phyloP scores from a whole-genome alignment of 345 rosid genomes.

The Populus davidiana region DNA sequence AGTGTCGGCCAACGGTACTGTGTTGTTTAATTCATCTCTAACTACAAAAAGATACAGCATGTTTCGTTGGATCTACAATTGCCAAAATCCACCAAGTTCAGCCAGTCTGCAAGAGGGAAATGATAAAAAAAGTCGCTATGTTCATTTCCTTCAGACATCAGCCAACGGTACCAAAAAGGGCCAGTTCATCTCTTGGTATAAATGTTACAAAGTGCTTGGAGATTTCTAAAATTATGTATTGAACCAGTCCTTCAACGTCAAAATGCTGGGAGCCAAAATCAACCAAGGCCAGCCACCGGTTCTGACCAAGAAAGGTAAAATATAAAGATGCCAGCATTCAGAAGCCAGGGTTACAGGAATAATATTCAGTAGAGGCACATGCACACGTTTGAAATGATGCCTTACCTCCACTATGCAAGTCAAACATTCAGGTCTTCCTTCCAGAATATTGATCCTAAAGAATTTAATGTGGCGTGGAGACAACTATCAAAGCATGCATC shows the following conservation, averaged over 20 bases:
- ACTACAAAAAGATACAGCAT: not conserved
- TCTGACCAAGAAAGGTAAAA: not conserved
- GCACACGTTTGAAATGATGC: not conserved
- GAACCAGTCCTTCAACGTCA: not conserved
- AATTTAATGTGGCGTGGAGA: not conserved
- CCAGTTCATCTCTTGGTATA: not conserved
- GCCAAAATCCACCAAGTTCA: not conserved
- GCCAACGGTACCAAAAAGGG: not conserved
- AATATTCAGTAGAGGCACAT: not conserved
- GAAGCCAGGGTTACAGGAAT: not conserved
- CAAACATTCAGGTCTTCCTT: conserved; percentile 4
- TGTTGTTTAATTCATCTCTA: not conserved
- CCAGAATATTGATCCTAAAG: conserved; percentile 17
- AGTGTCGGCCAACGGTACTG: not conserved
- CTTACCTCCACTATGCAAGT: conserved; percentile 14
- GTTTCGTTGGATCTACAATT: not conserved
- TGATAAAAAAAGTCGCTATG: not conserved
- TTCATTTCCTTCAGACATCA: not conserved
- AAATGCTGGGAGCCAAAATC: conserved; percentile 10
- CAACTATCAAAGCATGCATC: conserved; percentile 11
- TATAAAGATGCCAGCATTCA: not conserved
- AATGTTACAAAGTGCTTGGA: not conserved
- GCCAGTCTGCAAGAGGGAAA: not conserved
- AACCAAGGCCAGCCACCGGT: conserved; percentile 6
- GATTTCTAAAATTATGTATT: not conserved